A percentile compares a stretch with the other conserved stretches of the same genome.
phyloP scores from a whole-genome alignment of 108 stramenopile species.

The Nitzschia sp. region DNA sequence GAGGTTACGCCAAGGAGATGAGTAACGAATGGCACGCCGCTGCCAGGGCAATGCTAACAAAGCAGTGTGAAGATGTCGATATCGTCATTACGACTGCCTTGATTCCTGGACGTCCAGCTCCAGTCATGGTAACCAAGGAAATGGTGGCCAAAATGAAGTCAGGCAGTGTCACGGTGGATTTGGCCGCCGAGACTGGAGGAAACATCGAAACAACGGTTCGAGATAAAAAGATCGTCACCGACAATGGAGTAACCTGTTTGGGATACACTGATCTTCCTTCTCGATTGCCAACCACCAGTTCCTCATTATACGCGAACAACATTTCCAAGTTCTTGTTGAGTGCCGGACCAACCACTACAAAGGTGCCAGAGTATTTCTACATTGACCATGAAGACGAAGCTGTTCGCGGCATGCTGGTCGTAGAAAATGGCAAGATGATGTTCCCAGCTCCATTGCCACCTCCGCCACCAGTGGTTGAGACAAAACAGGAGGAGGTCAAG shows the following conservation, averaged over 20 bases:
- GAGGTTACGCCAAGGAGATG: constrained; percentile 99
- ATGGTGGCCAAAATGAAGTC: constrained; percentile 96
- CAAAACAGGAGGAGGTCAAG: constrained; percentile 47
- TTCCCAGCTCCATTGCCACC: constrained; percentile 89
- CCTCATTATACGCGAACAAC: constrained; percentile 94
- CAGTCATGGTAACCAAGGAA: constrained; percentile 95
- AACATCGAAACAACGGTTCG: constrained; percentile 95
- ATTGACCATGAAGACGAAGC: constrained; percentile 96
- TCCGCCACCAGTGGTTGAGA: constrained; percentile 66
- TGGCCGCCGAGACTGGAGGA: constrained; percentile 98
- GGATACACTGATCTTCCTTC: constrained; percentile 98
- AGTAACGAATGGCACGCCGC: constrained; percentile 94
- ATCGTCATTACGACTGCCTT: constrained; percentile 98
- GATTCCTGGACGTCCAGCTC: constrained; percentile 96
- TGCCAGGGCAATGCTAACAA: constrained; percentile 81
- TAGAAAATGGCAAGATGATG: constrained; percentile 87
- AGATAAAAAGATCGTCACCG: constrained; percentile 80
- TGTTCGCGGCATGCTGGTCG: constrained; percentile 88
- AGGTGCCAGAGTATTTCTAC: constrained; percentile 68
- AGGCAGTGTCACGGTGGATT: constrained; percentile 96
- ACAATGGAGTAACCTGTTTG: constrained; percentile 92
- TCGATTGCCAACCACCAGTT: constrained; percentile 92
- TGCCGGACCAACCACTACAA: constrained; percentile 87
- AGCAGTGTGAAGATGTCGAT: constrained; percentile 94
- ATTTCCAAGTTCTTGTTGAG: constrained; percentile 95